Evolutionary conservation across 495 filamentous ascomycete species (phyloP), one percentile per base, ranked within the genome.

Genomic region (Lindgomyces ingoldianus): DNA sequence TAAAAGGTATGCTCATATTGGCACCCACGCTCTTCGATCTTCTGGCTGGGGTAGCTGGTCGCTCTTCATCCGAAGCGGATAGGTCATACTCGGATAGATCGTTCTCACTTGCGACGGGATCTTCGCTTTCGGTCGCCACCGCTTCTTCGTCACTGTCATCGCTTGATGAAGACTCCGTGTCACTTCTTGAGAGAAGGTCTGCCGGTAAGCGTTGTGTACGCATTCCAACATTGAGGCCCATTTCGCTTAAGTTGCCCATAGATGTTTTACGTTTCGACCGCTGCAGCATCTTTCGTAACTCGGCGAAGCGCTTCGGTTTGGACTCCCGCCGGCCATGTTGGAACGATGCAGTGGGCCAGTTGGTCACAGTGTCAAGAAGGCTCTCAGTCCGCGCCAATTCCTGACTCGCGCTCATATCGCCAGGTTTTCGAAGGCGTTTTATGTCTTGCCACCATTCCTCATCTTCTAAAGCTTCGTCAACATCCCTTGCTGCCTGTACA

Each of bases 381-480:
- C 65, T 63, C 18, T 70, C 59, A 22, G 72, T 55, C 18, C 70
- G 64, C 6, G 68, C 67, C 2, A 75, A 24, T 45, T 74, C 68
- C 59, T 74, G 60, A 12, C 61, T 64, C 21, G 75, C 62, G 46
- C 57, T 72, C 16, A 77, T 70, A 22, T 72, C 68, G 19, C 71
- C 73, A 57, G 36, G 66, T 18, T 75, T 74, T 48, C 89, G 81
- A 36, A 85, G 76, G 59, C 73, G 79, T 62, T 85, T 81, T n/a
- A 93, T 75, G 41, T 91, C 88, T 60, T 87, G 81, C 91, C 91
- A 95, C 91, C 91, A 95, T 39, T 85, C 86, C 68, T 94, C 85
- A 16, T 86, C 81, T 58, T 82, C 81, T 45, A 94, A 72, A 44
- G 82, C 79, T 11, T 81, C 77, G 41, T 88, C 78, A 22, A 91